Base-by-base conservation (phyloP, 768 basidiomycete species). In the Boletales sp. region DNA sequence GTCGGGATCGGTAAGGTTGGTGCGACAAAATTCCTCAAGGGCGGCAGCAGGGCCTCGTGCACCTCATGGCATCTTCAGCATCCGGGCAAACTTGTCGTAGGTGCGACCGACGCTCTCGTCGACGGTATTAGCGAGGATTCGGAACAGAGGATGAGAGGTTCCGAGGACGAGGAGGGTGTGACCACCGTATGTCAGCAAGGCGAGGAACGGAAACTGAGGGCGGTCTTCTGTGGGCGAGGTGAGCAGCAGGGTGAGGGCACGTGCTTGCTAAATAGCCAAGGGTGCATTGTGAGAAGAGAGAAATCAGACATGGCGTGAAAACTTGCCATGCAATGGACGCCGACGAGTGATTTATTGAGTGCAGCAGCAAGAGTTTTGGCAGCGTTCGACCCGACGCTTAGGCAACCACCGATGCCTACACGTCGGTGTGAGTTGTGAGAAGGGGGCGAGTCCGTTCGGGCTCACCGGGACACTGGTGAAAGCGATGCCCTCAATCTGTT, bases 321-420 rank as follows among this genome's bases (percentile, higher is more conserved):
- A 62, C 74, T 38, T 40, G 92, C 94, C 94, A 97, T 98, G 61
- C 97, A 94, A 68, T 97, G 92, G 7, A 97, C 90, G 3, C 93
- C 93, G 3, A 95, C 79, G 4, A 95, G 51, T 1, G 94, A 93
- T 59, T 92, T 90, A 37, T 78, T 74, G 13, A 82, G 72, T 0
- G 83, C 84, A 0, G 90, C 86, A 1, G 93, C 92, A 4, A 98
- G 72, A 0, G 84, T 81, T 63, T 90, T 90, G 17, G 92, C 91
- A 8, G 90, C 85, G 52, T 88, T 88, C 10, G 82, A 81, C 39
- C 84, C 82, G 4, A 92, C 87, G 21, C 79, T 80, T 12, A 98
- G 75, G 65, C 92, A 94, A 2, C 88, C 88, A 4, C 77, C 77
- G 61, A 94, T 89, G 5, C 91, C 87, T 86, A 49, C 48, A 32